Conservation (phyloP, 106 monocot species). For the Vanilla planifolia region DNA sequence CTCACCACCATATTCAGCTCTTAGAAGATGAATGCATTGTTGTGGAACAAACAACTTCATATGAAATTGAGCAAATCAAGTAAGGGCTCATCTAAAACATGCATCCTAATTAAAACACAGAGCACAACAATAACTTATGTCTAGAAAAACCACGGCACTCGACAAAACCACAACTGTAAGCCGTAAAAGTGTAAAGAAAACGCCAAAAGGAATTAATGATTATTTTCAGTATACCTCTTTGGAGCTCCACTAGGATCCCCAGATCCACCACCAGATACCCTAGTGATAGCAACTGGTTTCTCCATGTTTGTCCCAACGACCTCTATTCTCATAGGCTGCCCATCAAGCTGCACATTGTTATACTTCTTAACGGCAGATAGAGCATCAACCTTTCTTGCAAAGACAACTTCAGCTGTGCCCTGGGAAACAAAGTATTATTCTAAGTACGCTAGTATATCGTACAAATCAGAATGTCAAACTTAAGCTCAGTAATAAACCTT, state of each 20-base stretch:
- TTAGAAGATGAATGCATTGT: too few species aligned
- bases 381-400: conserved; percentile 65
- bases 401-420: conserved; percentile 95
- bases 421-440: conserved; percentile 9
- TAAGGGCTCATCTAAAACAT: too few species aligned
- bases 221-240: too few species aligned
- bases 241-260: conserved; percentile 22
- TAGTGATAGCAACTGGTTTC: conserved; percentile 28
- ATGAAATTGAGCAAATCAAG: too few species aligned
- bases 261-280: conserved; percentile 24
- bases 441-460: background rate
- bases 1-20: too few species aligned
- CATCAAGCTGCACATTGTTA: conserved; percentile 87
- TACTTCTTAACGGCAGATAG: conserved; percentile 89
- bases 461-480: background rate
- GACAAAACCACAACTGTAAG: too few species aligned
- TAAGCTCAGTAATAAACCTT: conserved; percentile 38
- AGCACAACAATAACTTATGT: too few species aligned
- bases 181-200: too few species aligned
- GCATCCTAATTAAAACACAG: too few species aligned
- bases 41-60: too few species aligned
- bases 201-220: too few species aligned
- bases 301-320: conserved; percentile 60
- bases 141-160: too few species aligned
- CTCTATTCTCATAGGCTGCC: conserved; percentile 89